These are phyloP conservation scores for Puccinia novopanici DNA, from an alignment of 1,284 basidiomycete genomes.

Conservation along the genomic window DNA sequence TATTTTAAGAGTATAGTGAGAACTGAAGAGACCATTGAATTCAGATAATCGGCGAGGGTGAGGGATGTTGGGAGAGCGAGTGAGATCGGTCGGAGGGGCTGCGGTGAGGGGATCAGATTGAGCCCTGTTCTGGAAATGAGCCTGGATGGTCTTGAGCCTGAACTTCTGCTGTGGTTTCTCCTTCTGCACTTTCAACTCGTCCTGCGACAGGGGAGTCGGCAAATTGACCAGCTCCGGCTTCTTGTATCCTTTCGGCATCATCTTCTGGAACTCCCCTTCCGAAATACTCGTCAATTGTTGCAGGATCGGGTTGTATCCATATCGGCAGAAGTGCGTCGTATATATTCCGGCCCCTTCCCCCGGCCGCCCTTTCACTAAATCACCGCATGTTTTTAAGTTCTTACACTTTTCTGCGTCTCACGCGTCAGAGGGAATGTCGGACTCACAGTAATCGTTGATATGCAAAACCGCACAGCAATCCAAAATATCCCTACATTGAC, in stretches of 20 bases:
- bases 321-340: constrained; percentile 27
- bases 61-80: not conserved
- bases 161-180: not conserved
- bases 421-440: not conserved
- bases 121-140: not conserved
- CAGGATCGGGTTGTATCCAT: constrained; percentile 31
- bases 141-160: not conserved
- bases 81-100: not conserved
- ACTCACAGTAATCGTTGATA: constrained; percentile 32
- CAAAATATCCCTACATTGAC: constrained; percentile 13
- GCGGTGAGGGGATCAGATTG: constrained; percentile 13
- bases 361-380: constrained; percentile 11
- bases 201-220: not conserved
- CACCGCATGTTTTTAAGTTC: not conserved
- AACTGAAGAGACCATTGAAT: constrained; percentile 1
- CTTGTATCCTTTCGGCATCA: constrained; percentile 1
- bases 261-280: not conserved
- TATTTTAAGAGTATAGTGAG: not conserved
- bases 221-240: not conserved
- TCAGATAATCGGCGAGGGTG: not conserved
- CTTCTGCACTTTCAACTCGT: constrained; percentile 17
- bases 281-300: constrained; percentile 16
- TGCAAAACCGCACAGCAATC: constrained; percentile 30
- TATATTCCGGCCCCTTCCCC: not conserved
- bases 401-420: not conserved